Conservation (phyloP, 768 basidiomycete species). For the Pleurotus giganteus region DNA sequence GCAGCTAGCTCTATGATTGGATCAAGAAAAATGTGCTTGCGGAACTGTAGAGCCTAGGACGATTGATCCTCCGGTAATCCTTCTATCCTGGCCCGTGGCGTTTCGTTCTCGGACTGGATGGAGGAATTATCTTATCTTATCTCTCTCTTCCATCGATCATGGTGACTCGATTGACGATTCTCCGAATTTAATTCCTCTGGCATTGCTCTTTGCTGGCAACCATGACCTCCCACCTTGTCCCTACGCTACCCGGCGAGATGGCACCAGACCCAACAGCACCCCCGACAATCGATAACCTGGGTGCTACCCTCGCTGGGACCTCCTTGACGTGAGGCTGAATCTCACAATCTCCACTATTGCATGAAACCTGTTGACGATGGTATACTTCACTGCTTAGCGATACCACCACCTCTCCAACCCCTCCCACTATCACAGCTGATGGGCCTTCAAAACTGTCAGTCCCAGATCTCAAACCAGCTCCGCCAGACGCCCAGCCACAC, state of each 20-base stretch:
- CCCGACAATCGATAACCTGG: neutral
- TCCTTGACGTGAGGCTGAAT: conserved; percentile 12
- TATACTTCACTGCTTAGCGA: neutral
- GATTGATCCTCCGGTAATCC: no score
- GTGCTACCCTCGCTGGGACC: conserved; percentile 2
- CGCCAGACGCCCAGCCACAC: conserved; percentile 19
- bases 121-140: conserved; percentile 8
- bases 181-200: neutral
- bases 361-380: conserved; percentile 9
- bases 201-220: conserved; percentile 7
- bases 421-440: conserved; percentile 7
- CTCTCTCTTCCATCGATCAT: neutral
- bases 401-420: neutral
- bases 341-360: neutral
- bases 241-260: neutral
- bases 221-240: neutral
- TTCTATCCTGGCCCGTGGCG: no score
- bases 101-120: no score
- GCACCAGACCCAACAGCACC: neutral
- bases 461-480: conserved; percentile 9
- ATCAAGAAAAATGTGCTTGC: no score
- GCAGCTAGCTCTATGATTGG: no score
- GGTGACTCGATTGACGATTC: conserved; percentile 1
- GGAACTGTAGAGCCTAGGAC: no score
- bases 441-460: conserved; percentile 6